Percentiles rank a stretch among this genome's conserved stretches.
phyloP scores from a whole-genome alignment of 192 early-diverging fungal genomes.

The Coemansia brasiliensis region DNA sequence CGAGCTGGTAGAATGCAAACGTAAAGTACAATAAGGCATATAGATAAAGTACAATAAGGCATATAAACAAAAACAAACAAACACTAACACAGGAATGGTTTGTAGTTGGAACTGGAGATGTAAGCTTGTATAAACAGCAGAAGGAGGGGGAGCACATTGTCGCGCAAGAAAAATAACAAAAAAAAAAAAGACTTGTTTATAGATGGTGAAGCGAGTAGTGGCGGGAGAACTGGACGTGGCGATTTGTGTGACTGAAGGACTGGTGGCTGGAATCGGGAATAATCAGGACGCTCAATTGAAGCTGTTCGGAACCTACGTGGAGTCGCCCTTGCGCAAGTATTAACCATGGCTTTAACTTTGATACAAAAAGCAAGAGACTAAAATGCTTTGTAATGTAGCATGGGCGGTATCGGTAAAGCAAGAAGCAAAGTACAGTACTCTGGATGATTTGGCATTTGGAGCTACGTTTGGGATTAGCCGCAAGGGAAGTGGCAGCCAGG shows the following conservation, averaged over 20 bases:
- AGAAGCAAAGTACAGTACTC: slow-evolving; percentile 38
- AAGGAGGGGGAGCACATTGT: too few species aligned
- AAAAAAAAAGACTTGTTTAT: slow-evolving; percentile 1
- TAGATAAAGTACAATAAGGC: not conserved
- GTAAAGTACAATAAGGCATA: slow-evolving; percentile 23
- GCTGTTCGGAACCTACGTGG: slow-evolving; percentile 80
- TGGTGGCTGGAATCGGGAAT: slow-evolving; percentile 57
- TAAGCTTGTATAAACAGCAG: slow-evolving; percentile 10
- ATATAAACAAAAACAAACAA: not conserved
- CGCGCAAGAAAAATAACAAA: not conserved
- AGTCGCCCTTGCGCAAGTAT: slow-evolving; percentile 66
- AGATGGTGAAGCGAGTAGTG: slow-evolving; percentile 70
- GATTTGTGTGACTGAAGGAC: slow-evolving; percentile 87
- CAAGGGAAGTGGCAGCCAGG: slow-evolving; percentile 78
- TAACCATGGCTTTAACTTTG: too few species aligned
- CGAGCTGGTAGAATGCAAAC: slow-evolving; percentile 60
- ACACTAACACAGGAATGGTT: not conserved
- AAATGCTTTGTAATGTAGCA: slow-evolving; percentile 32
- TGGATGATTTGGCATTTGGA: slow-evolving; percentile 47
- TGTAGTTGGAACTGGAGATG: slow-evolving; percentile 60
- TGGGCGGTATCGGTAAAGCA: slow-evolving; percentile 71
- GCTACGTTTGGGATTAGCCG: slow-evolving; percentile 65
- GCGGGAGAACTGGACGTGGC: slow-evolving; percentile 74
- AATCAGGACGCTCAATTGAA: slow-evolving; percentile 56
- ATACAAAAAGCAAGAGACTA: too few species aligned